Evolutionary conservation across 179 eudicot genomes (phyloP), one percentile per base, ranked within the genome.

Genomic region (Drosera spatulata): DNA sequence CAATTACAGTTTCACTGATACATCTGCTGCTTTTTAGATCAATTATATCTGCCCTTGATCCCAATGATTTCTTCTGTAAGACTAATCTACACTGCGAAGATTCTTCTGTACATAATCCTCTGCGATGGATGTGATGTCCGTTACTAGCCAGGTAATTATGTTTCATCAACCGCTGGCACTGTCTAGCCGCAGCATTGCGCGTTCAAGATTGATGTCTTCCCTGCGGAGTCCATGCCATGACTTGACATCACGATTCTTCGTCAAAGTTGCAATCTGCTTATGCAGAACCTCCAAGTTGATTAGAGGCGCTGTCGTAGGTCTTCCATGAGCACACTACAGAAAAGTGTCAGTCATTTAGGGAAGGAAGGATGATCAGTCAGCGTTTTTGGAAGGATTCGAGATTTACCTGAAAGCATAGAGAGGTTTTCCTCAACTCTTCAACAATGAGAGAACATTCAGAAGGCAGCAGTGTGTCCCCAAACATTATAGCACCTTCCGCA

Each of bases 241-340:
- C 58, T 37, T 3, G 76, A 66, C 56, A 60, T 58, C 8, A 55
- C 76, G 61, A 49, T 71, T 67, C 65, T 56, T 8, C 69, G 56
- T 51, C 78, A 69, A 45, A 81, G 91, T 74, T 3, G 66, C 52
- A 48, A 90, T 73, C 71, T 79, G 80, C 66, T 80, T 76, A 48
- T 76, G 87, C 74, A 94, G 72, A 53, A 81, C 80, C 58, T 76
- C 73, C 64, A 94, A 73, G 73, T 87, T 75, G 69, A 94, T 84
- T 51, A 93, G 75, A 63, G 99, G 99, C 11, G 71, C 99, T 14
- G 93, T 90, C 3, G 99, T 94, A 53, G 97, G 99, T 52, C 99
- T 80, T 61, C 99, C 99, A 73, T 94, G 99, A 71, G 99, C 99
- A 82, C 99, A 93, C 97, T 93, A 78, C 56, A 75, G 6, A 62